Evolutionary conservation across 208 protist genomes (phyloP), one percentile per base, ranked within the genome.

Genomic region (Lotmaria passim): DNA sequence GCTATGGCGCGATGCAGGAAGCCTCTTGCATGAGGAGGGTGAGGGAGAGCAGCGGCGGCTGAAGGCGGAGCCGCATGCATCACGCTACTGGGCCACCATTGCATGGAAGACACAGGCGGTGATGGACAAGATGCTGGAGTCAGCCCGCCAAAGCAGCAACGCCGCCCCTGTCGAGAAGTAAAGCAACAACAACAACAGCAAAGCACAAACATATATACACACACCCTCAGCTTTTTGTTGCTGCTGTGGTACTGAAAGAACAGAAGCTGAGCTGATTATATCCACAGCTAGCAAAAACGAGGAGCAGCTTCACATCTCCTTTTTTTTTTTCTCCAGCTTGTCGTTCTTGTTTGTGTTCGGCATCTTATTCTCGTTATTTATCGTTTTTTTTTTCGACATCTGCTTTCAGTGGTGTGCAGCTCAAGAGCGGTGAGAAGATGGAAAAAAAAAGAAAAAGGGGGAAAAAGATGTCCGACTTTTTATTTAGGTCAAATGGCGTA

Each of bases 71-170:
- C 57, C 70, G 26, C 75, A 85, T 46, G 61, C 60, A 44, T 59
- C 74, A 15, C 82, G 69, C 17, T 59, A 68, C 60, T 93, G 79
- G 77, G 79, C 77, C 19, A 75, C 56, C 0, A 63, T 75, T 5
- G 64, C 81, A 21, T 90, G 75, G 72, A 78, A 74, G 50, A 93
- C 79, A 52, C 87, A 93, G 84, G 69, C 66, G 2, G 82, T 90
- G 39, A 83, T 89, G 71, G 83, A 89, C 53, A 84, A 78, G 63
- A 63, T 90, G 59, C 59, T 88, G 12, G 79, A 92, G 69, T 81
- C 81, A 33, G 83, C 86, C 19, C 63, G 50, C 28, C 68, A 77
- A 48, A 74, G 12, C 58, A 53, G 39, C 58, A 36, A n/a, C 41
- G 39, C 1, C n/a, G 57, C 57, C 14, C 24, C 58, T n/a, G n/a